Conservation (phyloP, 1,284 basidiomycete species). For the Erythrobasidium hasegawianum region DNA sequence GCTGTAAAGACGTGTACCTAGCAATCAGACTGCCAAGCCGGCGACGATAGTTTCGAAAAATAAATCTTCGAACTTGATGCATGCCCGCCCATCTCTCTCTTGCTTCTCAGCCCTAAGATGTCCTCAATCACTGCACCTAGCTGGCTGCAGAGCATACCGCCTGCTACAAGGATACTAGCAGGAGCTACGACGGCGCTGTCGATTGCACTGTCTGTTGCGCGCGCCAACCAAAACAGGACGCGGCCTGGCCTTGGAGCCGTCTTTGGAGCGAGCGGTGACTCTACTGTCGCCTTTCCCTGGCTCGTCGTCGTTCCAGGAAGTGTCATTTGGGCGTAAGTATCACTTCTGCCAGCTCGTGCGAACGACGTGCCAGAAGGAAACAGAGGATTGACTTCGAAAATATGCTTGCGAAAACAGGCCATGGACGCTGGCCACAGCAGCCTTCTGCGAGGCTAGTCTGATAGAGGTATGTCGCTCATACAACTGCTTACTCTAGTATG, state of each 20-base stretch:
- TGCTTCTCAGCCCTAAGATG: constrained; percentile 6
- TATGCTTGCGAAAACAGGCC: constrained; percentile 54
- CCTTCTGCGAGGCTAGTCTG: constrained; percentile 76
- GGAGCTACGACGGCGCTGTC: constrained; percentile 18
- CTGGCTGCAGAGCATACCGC: constrained; percentile 31
- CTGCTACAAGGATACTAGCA: constrained; percentile 21
- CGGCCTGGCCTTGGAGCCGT: constrained; percentile 26
- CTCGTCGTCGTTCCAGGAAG: constrained; percentile 78
- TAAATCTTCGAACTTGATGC: too few relatives aligned
- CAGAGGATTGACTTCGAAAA: neutral
- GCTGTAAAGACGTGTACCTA: too few relatives aligned
- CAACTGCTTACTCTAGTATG: too few relatives aligned
- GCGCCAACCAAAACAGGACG: constrained; percentile 29
- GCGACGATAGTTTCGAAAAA: too few relatives aligned
- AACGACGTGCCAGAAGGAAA: too few relatives aligned
- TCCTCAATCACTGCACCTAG: constrained; percentile 26
- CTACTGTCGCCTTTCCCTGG: constrained; percentile 60
- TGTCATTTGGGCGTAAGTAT: constrained; percentile 61
- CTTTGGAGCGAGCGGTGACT: constrained; percentile 41
- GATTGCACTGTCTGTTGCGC: constrained; percentile 6
- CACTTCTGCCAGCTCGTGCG: neutral
- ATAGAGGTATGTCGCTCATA: constrained; percentile 63
- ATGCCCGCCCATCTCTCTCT: too few relatives aligned
- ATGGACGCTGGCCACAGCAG: constrained; percentile 85
- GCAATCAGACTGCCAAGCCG: too few relatives aligned